Conservation (phyloP, 768 basidiomycete species). For the Pleurotus platypus region DNA sequence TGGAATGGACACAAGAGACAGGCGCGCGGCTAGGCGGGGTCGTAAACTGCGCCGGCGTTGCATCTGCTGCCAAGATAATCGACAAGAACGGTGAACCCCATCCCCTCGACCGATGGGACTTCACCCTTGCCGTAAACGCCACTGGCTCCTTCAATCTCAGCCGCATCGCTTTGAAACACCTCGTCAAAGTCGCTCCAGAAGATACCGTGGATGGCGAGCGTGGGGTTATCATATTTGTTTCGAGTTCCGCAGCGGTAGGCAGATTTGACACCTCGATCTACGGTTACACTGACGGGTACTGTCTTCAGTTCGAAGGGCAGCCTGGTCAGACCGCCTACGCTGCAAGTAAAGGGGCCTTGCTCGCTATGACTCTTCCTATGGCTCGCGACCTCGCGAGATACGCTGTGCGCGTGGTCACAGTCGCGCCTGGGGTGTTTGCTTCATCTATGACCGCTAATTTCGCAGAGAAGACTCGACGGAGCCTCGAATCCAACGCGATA, state of each 20-base stretch:
- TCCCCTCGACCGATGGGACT: slow-evolving; percentile 48
- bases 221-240: slow-evolving; percentile 55
- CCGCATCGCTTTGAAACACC: slow-evolving; percentile 45
- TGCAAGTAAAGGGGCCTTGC: slow-evolving; percentile 52
- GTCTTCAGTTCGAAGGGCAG: slow-evolving; percentile 47
- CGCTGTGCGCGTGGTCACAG: slow-evolving; percentile 49
- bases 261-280: not conserved
- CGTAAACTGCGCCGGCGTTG: slow-evolving; percentile 57
- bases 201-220: slow-evolving; percentile 47
- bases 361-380: slow-evolving; percentile 58
- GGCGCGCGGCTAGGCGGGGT: slow-evolving; percentile 52
- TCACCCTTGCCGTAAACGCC: slow-evolving; percentile 50
- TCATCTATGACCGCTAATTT: slow-evolving; percentile 40
- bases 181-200: slow-evolving; percentile 44
- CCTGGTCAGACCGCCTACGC: slow-evolving; percentile 56
- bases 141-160: slow-evolving; percentile 60
- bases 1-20: slow-evolving; percentile 38
- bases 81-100: slow-evolving; percentile 43
- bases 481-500: slow-evolving; percentile 34
- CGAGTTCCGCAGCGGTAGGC: slow-evolving; percentile 52
- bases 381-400: slow-evolving; percentile 54
- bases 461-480: slow-evolving; percentile 30
- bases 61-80: slow-evolving; percentile 37
- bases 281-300: not conserved
- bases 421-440: slow-evolving; percentile 54